These are phyloP conservation scores for Vitis hybrid DNA, from an alignment of 177 flowering plant species.

Conservation along the genomic window DNA sequence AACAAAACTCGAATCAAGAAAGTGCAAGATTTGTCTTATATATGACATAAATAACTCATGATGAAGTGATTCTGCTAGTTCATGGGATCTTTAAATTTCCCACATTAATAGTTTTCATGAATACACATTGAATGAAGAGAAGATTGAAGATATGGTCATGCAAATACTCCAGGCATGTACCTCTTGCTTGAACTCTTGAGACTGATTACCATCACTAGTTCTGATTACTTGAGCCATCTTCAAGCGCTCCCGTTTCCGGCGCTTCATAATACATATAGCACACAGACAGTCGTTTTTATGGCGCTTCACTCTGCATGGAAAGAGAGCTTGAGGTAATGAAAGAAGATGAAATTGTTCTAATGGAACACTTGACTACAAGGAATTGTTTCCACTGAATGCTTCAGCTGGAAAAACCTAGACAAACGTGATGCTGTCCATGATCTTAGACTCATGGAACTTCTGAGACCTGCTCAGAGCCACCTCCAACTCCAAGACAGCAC, in stretches of 20 bases:
- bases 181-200: slow-evolving; percentile 59
- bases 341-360: neutral
- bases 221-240: slow-evolving; percentile 43
- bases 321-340: neutral
- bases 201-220: slow-evolving; percentile 33
- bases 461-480: too few relatives aligned
- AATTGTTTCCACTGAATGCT: too few relatives aligned
- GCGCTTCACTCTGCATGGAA: slow-evolving; percentile 55
- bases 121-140: neutral
- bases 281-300: slow-evolving; percentile 88
- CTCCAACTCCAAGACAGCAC: too few relatives aligned
- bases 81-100: too few relatives aligned
- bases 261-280: slow-evolving; percentile 88
- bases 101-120: neutral
- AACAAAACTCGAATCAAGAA: too few relatives aligned
- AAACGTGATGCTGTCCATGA: too few relatives aligned
- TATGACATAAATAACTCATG: too few relatives aligned
- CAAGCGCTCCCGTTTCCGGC: slow-evolving; percentile 81
- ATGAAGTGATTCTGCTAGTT: too few relatives aligned
- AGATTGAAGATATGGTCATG: neutral
- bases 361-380: too few relatives aligned
- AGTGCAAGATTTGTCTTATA: too few relatives aligned
- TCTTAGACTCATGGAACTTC: too few relatives aligned
- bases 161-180: slow-evolving; percentile 26
- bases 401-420: too few relatives aligned